Evolutionary conservation across 768 basidiomycete species (phyloP), one percentile per base, ranked within the genome.

Genomic region (Podaxis sp.): DNA sequence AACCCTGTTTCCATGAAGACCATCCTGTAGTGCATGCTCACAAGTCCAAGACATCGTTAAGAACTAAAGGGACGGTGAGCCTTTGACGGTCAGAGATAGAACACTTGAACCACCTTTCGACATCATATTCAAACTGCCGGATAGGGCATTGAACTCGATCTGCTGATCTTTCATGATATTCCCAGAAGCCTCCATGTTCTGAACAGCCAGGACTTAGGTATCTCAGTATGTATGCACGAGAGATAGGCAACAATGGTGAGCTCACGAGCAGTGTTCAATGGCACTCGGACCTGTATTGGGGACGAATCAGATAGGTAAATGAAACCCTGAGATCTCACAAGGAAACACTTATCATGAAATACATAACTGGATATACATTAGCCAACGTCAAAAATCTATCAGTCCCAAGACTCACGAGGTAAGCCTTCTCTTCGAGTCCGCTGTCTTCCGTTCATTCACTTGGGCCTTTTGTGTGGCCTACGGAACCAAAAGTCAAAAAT

Each of bases 41-140:
- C 85, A 91, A 91, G 67, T 91, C 90, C 42, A 92, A 77, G 55
- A 91, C 87, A 68, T 91, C 90, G 61, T 91, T 91, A 37, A 91
- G 75, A 6, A 90, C 88, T 87, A 63, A 28, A 9, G n/a, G 13
- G 10, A 10, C 35, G 25, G 23, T 59, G 36, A 57, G 61, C 16
- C 60, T n/a, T 32, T 57, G 62, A 48, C 47, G 55, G 18, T 61
- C 25, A 28, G n/a, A 58, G 21, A 51, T 16, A 25, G 50, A 11
- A 14, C 50, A 47, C 56, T 27, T 27, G 32, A 64, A 76, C 40
- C 40, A 82, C 89, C 89, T 79, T 92, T 91, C 38, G 87, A 86
- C 94, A 95, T 95, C 88, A 92, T 91, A 59, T 84, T 87, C 53
- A 95, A 73, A 67, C 88, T 90, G 1, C 90, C 90, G 66, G 86